phyloP scores from a whole-genome alignment of 116 monocot genomes.

The Cymodocea nodosa region DNA sequence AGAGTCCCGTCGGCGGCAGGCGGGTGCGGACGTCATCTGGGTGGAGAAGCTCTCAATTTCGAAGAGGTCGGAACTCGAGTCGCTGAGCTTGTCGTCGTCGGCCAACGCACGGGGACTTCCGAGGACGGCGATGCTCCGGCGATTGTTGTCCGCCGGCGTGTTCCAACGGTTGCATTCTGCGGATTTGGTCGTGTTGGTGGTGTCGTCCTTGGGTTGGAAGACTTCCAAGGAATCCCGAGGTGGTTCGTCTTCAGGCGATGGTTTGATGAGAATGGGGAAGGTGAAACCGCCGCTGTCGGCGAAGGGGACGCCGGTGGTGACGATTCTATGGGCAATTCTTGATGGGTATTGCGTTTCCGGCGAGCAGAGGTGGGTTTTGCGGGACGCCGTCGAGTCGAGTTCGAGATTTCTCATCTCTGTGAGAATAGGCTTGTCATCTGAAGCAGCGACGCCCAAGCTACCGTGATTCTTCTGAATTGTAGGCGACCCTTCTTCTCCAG shows the following conservation, averaged over 20 bases:
- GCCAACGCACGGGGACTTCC: background rate
- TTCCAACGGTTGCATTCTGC: background rate
- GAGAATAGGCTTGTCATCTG: background rate
- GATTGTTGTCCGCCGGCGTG: background rate
- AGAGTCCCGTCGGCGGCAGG: conserved; percentile 42
- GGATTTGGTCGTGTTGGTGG: conserved; percentile 1
- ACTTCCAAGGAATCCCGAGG: conserved; percentile 35
- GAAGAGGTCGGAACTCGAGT: conserved; percentile 77
- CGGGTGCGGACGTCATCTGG: background rate
- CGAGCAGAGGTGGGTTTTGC: background rate
- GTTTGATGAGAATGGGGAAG: conserved; percentile 22
- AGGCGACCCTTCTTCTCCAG: background rate
- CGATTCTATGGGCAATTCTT: conserved; percentile 5
- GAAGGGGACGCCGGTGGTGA: conserved; percentile 5
- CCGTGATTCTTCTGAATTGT: background rate
- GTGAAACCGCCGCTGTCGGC: conserved; percentile 18
- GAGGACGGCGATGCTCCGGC: conserved; percentile 6
- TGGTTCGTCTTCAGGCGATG: conserved; percentile 11
- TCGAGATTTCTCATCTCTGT: conserved; percentile 14
- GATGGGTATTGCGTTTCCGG: conserved; percentile 6
- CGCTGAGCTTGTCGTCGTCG: conserved; percentile 53
- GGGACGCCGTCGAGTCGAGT: conserved; percentile 7
- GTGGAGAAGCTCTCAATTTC: conserved; percentile 72
- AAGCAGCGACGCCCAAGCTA: background rate
- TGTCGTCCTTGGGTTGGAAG: conserved; percentile 20